A percentile compares a stretch with the other conserved stretches of the same genome.
These are phyloP conservation scores for Phanerochaete sordida DNA, from an alignment of 768 basidiomycete species.

Conservation along the genomic window DNA sequence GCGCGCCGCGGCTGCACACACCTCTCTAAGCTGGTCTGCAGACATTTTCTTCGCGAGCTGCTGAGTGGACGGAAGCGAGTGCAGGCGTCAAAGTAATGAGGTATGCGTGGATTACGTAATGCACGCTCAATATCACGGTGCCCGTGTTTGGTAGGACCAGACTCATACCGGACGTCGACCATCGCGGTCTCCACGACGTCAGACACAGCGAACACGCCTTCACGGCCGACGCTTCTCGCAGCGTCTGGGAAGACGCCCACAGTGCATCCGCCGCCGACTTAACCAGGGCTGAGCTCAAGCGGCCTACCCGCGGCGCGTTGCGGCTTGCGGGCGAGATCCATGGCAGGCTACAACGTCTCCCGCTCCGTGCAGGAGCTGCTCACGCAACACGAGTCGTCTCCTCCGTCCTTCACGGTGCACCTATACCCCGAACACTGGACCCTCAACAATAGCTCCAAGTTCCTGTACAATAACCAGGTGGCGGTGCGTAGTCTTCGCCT, in stretches of 20 bases:
- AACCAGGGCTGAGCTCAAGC: not conserved
- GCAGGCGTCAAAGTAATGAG: not conserved
- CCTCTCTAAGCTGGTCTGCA: slow-evolving; percentile 34
- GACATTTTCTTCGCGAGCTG: slow-evolving; percentile 12
- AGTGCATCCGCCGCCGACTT: not conserved
- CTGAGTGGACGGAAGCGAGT: not conserved
- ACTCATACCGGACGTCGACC: not conserved
- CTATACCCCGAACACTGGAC: slow-evolving; percentile 80
- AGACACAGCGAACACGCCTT: slow-evolving; percentile 1
- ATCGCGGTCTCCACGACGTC: slow-evolving; percentile 3
- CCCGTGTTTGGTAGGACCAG: not conserved
- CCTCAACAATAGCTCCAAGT: slow-evolving; percentile 78
- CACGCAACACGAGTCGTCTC: slow-evolving; percentile 47
- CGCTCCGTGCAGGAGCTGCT: slow-evolving; percentile 62
- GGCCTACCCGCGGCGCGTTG: slow-evolving; percentile 4
- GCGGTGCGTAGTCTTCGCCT: slow-evolving; percentile 37
- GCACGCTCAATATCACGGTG: not conserved
- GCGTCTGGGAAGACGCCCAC: not conserved
- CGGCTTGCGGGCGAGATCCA: slow-evolving; percentile 23
- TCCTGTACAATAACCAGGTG: slow-evolving; percentile 74
- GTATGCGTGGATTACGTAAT: slow-evolving; percentile 6
- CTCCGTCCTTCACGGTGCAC: slow-evolving; percentile 77
- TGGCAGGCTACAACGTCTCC: slow-evolving; percentile 74
- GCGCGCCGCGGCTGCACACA: slow-evolving; percentile 3
- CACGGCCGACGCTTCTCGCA: not conserved